phyloP scores from a whole-genome alignment of 2,329 filamentous ascomycete genomes.

The Ustilaginoidea virens region DNA sequence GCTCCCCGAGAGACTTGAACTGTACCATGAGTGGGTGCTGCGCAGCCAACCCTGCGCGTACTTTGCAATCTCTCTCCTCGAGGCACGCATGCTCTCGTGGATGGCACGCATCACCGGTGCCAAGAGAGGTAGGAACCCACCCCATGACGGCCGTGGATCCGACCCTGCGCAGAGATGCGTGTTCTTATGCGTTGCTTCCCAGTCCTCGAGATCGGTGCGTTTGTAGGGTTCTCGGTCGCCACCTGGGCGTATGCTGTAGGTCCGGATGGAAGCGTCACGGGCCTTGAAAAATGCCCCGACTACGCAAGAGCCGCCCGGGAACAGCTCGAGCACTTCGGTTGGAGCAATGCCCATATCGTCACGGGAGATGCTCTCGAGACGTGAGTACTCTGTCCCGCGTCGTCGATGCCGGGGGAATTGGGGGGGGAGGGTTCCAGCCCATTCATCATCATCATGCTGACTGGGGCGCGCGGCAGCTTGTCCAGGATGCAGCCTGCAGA shows the following conservation, averaged over 20 bases:
- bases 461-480: no score
- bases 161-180: no score
- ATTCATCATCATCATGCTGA: conserved; percentile 1
- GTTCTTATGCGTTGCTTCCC: no score
- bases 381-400: conserved; percentile 13
- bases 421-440: no score
- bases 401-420: background rate
- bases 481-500: conserved; percentile 15
- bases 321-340: conserved; percentile 7
- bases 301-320: conserved; percentile 21
- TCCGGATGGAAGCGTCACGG: conserved; percentile 19
- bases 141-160: no score
- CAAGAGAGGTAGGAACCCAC: conserved; percentile 1
- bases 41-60: conserved; percentile 3
- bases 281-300: conserved; percentile 22
- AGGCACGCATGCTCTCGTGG: background rate
- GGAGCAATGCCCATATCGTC: conserved; percentile 4
- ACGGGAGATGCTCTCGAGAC: conserved; percentile 24
- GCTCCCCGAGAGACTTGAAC: background rate
- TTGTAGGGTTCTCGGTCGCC: conserved; percentile 22
- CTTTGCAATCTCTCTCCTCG: background rate
- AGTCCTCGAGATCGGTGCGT: conserved; percentile 26
- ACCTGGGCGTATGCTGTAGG: conserved; percentile 23
- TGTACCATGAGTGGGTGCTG: background rate
- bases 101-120: background rate